These are phyloP conservation scores for Bipolaris victoriae DNA, from an alignment of 2,329 filamentous ascomycete genomes.

Conservation along the genomic window DNA sequence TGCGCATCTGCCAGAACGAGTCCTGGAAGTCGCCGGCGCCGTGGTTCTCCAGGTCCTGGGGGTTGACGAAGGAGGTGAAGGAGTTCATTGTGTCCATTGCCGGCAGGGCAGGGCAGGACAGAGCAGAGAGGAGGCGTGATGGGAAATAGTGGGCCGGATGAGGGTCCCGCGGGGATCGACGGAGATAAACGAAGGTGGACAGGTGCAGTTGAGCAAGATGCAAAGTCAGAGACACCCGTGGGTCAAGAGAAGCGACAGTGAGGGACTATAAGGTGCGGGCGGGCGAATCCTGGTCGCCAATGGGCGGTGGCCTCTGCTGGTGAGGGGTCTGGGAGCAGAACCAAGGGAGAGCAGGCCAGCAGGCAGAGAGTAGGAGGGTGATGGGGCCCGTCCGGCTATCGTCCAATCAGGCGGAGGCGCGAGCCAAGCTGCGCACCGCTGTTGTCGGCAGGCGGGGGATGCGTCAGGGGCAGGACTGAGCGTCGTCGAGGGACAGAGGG, in stretches of 20 bases:
- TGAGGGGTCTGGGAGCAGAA: slow-evolving; percentile 18
- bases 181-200: slow-evolving; percentile 16
- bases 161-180: slow-evolving; percentile 15
- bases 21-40: slow-evolving; percentile 21
- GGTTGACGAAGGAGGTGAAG: slow-evolving; percentile 29
- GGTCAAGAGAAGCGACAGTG: slow-evolving; percentile 12
- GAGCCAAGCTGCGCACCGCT: slow-evolving; percentile 17
- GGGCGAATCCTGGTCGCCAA: slow-evolving; percentile 7
- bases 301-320: slow-evolving; percentile 17
- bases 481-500: neutral
- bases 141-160: slow-evolving; percentile 13
- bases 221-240: slow-evolving; percentile 10
- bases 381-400: slow-evolving; percentile 10
- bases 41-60: slow-evolving; percentile 23
- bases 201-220: slow-evolving; percentile 6
- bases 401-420: slow-evolving; percentile 18
- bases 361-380: slow-evolving; percentile 14
- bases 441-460: slow-evolving; percentile 20
- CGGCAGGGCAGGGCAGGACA: slow-evolving; percentile 4
- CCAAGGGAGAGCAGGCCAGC: slow-evolving; percentile 16
- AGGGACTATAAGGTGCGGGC: slow-evolving; percentile 12
- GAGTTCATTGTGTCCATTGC: slow-evolving; percentile 27
- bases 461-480: slow-evolving; percentile 11
- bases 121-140: neutral
- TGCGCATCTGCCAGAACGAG: slow-evolving; percentile 21